These are phyloP conservation scores for Leccinum subspadiceum DNA, from an alignment of 1,284 basidiomycete genomes.

Conservation along the genomic window DNA sequence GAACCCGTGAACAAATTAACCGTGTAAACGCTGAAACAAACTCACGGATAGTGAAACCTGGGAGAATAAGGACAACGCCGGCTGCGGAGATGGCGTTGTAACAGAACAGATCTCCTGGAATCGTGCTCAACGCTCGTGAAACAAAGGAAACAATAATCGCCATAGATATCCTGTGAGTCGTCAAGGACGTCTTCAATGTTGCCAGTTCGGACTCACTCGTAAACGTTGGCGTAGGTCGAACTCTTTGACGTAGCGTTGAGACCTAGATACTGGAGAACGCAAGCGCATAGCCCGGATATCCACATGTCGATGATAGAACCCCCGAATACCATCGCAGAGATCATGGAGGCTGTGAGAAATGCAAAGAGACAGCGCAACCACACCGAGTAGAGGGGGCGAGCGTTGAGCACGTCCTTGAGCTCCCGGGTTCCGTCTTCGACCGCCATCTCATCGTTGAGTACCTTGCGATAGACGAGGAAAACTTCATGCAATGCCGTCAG, in stretches of 20 bases:
- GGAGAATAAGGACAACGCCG: conserved; percentile 76
- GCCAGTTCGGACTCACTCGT: conserved; percentile 60
- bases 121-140: conserved; percentile 69
- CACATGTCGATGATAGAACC: conserved; percentile 82
- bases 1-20: conserved; percentile 8
- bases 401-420: conserved; percentile 58
- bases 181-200: background rate
- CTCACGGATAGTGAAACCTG: conserved; percentile 76
- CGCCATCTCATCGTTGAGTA: conserved; percentile 72
- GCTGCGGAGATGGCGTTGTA: conserved; percentile 83
- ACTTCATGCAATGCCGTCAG: conserved; percentile 72
- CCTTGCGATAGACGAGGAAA: conserved; percentile 74
- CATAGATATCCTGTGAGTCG: conserved; percentile 65
- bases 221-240: conserved; percentile 84
- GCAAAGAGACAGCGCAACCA: conserved; percentile 66
- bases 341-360: conserved; percentile 71
- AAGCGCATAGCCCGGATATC: conserved; percentile 72
- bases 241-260: conserved; percentile 76
- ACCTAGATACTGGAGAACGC: conserved; percentile 72
- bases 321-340: conserved; percentile 79
- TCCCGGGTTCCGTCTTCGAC: conserved; percentile 61
- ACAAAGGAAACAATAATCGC: conserved; percentile 82
- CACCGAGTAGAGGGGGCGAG: conserved; percentile 62
- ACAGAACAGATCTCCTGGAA: conserved; percentile 70
- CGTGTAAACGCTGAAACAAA: conserved; percentile 25